Conservation (phyloP, 495 filamentous ascomycete species). For the Penicillium herquei region DNA sequence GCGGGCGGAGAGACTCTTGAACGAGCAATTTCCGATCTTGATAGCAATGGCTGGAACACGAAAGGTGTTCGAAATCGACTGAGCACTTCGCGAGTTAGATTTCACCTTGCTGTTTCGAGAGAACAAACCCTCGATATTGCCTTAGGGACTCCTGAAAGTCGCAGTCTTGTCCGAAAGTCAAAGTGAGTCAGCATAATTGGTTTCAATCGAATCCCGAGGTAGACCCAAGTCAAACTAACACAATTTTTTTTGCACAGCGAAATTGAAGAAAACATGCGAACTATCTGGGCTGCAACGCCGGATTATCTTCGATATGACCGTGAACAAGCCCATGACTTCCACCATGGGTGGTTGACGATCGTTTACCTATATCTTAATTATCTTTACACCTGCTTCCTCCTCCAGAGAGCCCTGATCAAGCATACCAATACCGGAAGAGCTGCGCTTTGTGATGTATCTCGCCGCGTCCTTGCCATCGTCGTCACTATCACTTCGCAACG, state of each 20-base stretch:
- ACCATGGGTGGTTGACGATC: slow-evolving; percentile 19
- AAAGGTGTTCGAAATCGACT: slow-evolving; percentile 35
- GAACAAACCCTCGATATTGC: slow-evolving; percentile 63
- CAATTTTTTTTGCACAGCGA: slow-evolving; percentile 18
- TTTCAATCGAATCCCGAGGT: background rate
- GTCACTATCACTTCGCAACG: slow-evolving; percentile 46
- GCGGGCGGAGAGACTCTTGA: slow-evolving; percentile 43
- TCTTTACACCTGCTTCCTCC: slow-evolving; percentile 56
- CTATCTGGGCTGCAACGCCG: slow-evolving; percentile 33
- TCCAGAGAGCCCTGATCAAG: slow-evolving; percentile 56
- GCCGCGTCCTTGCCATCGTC: slow-evolving; percentile 47
- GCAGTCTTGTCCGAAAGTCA: slow-evolving; percentile 44
- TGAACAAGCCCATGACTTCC: slow-evolving; percentile 28
- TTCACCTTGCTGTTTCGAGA: slow-evolving; percentile 45
- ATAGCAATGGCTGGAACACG: slow-evolving; percentile 55
- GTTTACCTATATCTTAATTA: slow-evolving; percentile 51
- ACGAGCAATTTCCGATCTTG: slow-evolving; percentile 42
- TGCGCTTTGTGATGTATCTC: slow-evolving; percentile 53
- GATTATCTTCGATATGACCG: slow-evolving; percentile 36
- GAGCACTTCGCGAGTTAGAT: slow-evolving; percentile 48
- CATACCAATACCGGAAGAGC: slow-evolving; percentile 48
- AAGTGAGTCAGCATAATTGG: slow-evolving; percentile 30
- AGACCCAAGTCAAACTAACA: background rate
- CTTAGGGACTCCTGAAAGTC: slow-evolving; percentile 39
- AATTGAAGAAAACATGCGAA: slow-evolving; percentile 32